Base-by-base conservation (phyloP, 306 rosid species). In the Inga oerstediana region DNA sequence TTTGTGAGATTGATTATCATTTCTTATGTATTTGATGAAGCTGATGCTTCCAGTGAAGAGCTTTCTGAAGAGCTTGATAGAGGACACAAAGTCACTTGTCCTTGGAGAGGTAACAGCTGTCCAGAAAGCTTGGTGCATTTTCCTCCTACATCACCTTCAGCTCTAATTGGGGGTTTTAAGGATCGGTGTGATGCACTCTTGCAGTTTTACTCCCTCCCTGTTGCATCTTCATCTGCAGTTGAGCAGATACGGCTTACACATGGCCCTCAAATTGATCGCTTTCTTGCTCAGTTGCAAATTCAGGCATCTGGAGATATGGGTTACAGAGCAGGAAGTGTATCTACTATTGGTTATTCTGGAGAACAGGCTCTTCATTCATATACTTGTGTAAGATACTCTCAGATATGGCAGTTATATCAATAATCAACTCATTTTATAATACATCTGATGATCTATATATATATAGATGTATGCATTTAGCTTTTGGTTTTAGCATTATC, bases 61-160 rank as follows among this genome's bases (percentile, higher is more conserved):
- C 87, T 92, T 92, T 86, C 91, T 66, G 90, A 91, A 86, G 90
- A 86, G 86, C 97, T 97, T 89, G 97, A 92, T 92, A 85, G 85
- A 49, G 92, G 92, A 45, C 99, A 97, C 84, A 92, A 85, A 83
- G 90, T 74, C 83, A 82, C 85, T 72, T 97, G 99, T 88, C 93
- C 98, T 78, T 97, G 99, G 99, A 91, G 91, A 91, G 99, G 98
- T 86, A 92, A 92, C 78, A 92, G 90, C 87, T 97, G 99, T 88
- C 98, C 98, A 20, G 98, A 97, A 81, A 94, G 99, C 87, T 90
- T 97, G 92, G 98, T 90, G 90, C 98, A 97, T 79, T 97, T 97
- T 84, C 99, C 98, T 88, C 94, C 98, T 71, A 90, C 98, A 52
- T 93, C 97, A 81, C 91, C 91, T 86, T 92, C 98, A 24, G 98